Evolutionary conservation across 345 rosid species (phyloP).

Genomic region (Mangifera indica): DNA sequence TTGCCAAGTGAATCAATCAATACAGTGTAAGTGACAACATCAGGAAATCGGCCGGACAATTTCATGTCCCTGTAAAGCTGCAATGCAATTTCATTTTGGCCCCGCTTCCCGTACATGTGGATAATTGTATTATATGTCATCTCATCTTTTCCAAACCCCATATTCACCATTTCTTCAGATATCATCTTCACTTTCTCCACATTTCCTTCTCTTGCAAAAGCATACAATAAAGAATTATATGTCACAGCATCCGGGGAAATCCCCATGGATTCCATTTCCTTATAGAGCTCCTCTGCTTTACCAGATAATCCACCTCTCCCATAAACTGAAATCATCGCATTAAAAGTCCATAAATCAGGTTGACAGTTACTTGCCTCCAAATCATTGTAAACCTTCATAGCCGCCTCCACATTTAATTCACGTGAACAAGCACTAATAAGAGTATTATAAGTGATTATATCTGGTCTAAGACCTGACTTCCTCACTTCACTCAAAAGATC

Average conservation of each 20-base stretch:
- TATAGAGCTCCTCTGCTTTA: constrained; percentile 71
- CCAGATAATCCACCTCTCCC: constrained; percentile 75
- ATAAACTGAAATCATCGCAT: constrained; percentile 89
- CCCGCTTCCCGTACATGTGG: constrained; percentile 95
- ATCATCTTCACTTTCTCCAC: constrained; percentile 70
- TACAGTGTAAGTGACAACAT: constrained; percentile 84
- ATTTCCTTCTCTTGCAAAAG: constrained; percentile 86
- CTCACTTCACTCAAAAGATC: constrained; percentile 76
- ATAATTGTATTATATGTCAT: constrained; percentile 90
- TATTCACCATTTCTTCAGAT: constrained; percentile 67
- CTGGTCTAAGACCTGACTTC: constrained; percentile 74
- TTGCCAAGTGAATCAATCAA: constrained; percentile 94
- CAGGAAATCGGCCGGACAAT: constrained; percentile 66
- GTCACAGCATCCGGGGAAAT: constrained; percentile 86
- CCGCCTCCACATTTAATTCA: constrained; percentile 72
- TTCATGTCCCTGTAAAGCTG: constrained; percentile 84
- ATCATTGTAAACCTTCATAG: constrained; percentile 62
- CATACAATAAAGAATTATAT: constrained; percentile 85
- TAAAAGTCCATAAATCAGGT: constrained; percentile 96
- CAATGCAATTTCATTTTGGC: constrained; percentile 64
- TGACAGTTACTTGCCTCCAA: constrained; percentile 74
- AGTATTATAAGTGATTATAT: constrained; percentile 88
- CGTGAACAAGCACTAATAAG: constrained; percentile 89
- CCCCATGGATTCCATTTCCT: constrained; percentile 74
- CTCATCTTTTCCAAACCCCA: constrained; percentile 80